A percentile compares a stretch with the other conserved stretches of the same genome.
Conservation (phyloP, 2,329 filamentous ascomycete genomes). For the Ambrosiella cleistominuta region DNA sequence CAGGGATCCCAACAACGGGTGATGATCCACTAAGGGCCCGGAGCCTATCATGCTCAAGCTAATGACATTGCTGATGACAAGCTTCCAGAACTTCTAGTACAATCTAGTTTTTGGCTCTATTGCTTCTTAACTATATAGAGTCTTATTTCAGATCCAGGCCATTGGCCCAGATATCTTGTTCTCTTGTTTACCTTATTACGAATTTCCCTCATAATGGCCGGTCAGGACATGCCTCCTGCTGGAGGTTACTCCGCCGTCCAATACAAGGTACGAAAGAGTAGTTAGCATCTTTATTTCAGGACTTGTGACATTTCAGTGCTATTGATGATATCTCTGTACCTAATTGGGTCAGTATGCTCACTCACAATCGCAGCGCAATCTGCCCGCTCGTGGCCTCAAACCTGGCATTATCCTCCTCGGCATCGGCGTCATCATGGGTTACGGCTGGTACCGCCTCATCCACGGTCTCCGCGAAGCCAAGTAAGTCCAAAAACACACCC, state of each 20-base stretch:
- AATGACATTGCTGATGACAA: no score
- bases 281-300: no score
- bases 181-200: background rate
- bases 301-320: no score
- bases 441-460: constrained; percentile 76
- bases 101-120: no score
- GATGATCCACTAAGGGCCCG: no score
- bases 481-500: constrained; percentile 33
- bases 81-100: no score
- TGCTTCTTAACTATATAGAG: no score
- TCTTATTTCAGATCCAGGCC: no score
- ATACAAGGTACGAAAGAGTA: constrained; percentile 56
- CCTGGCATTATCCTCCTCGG: constrained; percentile 63
- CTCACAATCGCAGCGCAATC: constrained; percentile 49
- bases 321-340: background rate
- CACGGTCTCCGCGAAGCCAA: constrained; percentile 78
- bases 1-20: no score
- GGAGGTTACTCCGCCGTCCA: constrained; percentile 94
- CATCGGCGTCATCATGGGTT: constrained; percentile 63
- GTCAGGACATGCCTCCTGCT: constrained; percentile 83
- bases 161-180: background rate
- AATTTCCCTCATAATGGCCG: constrained; percentile 5
- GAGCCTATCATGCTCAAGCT: no score
- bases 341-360: background rate
- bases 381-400: constrained; percentile 79